Evolutionary conservation across 1,284 basidiomycete species (phyloP).

Genomic region (Cutaneotrichosporon dermatis): DNA sequence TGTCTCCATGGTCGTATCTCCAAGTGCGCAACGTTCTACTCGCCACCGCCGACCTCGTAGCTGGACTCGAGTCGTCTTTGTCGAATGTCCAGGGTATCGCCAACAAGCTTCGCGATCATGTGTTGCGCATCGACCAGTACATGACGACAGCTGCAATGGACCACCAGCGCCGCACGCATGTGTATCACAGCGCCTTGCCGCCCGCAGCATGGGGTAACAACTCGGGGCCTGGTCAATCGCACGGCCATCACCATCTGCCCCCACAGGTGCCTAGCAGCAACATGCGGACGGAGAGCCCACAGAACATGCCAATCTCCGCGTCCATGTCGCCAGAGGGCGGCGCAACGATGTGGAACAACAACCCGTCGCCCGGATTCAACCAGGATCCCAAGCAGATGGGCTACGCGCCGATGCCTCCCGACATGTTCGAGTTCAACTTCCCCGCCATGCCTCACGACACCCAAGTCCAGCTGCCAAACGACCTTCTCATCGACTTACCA

Average conservation of each 20-base stretch:
- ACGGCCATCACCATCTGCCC: neutral
- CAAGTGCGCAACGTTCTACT: conserved; percentile 43
- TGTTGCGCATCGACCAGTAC: conserved; percentile 43
- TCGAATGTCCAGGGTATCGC: conserved; percentile 32
- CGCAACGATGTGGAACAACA: neutral
- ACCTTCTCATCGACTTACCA: conserved; percentile 35
- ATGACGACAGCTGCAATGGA: conserved; percentile 39
- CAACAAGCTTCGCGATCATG: conserved; percentile 36
- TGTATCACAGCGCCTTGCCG: conserved; percentile 19
- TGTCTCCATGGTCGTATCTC: conserved; percentile 41
- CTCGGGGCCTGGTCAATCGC: neutral
- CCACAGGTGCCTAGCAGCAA: conserved; percentile 4
- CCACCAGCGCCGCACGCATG: conserved; percentile 12
- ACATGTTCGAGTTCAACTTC: conserved; percentile 2
- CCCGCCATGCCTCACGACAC: neutral
- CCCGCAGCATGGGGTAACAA: conserved; percentile 8
- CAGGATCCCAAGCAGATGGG: neutral
- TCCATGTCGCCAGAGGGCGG: conserved; percentile 1
- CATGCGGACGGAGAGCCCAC: neutral
- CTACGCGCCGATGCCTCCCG: neutral
- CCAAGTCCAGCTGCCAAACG: conserved; percentile 27
- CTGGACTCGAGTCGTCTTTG: conserved; percentile 33
- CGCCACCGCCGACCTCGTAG: conserved; percentile 39
- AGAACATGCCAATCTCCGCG: neutral
- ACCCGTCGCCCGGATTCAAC: neutral